These are phyloP conservation scores for Apodospora peruviana DNA, from an alignment of 495 filamentous ascomycete species.

Conservation along the genomic window DNA sequence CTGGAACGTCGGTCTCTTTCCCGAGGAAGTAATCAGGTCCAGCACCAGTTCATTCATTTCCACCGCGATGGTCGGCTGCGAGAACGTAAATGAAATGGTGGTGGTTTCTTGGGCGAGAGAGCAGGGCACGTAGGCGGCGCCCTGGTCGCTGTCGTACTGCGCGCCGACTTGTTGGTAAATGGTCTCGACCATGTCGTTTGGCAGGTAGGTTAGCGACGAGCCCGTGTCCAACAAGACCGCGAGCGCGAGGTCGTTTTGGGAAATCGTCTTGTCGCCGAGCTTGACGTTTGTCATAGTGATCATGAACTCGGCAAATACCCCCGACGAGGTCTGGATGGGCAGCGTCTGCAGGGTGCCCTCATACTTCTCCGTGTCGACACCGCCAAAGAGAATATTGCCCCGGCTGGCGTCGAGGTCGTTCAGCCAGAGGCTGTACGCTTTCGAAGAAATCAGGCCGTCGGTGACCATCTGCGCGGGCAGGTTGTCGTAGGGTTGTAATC, in stretches of 20 bases:
- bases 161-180: constrained; percentile 64
- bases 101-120: constrained; percentile 49
- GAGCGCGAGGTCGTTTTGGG: constrained; percentile 48
- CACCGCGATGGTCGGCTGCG: constrained; percentile 62
- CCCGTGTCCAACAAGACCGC: constrained; percentile 88
- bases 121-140: constrained; percentile 70
- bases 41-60: constrained; percentile 73
- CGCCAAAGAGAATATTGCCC: constrained; percentile 86
- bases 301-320: constrained; percentile 67
- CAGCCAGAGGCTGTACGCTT: constrained; percentile 85
- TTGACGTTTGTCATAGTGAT: constrained; percentile 63
- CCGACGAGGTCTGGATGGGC: constrained; percentile 59
- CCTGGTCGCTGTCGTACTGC: constrained; percentile 49
- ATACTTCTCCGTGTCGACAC: constrained; percentile 80
- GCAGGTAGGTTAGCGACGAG: constrained; percentile 82
- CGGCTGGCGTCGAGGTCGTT: constrained; percentile 71
- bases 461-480: constrained; percentile 70
- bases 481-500: constrained; percentile 63
- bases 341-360: constrained; percentile 65
- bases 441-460: constrained; percentile 65
- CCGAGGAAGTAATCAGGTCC: constrained; percentile 45
- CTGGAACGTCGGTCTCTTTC: constrained; percentile 47
- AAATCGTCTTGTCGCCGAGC: constrained; percentile 41
- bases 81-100: constrained; percentile 66
- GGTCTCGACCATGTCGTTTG: constrained; percentile 54